Evolutionary conservation across 441 rosid genomes (phyloP), one percentile per base, ranked within the genome.

Genomic region (Geranium incanum): DNA sequence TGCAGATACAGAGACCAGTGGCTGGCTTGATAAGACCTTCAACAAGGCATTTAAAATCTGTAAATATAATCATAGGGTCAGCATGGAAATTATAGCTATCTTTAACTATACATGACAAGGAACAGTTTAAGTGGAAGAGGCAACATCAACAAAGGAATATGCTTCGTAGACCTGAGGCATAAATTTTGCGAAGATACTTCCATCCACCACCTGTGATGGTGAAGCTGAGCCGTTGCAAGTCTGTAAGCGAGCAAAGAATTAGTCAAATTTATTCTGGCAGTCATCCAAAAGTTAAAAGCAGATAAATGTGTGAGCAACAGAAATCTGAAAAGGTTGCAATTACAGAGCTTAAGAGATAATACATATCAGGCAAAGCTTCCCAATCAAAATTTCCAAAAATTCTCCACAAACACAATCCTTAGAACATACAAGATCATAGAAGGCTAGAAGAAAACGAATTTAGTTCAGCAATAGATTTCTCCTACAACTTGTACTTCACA

Each of bases 1-100:
- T 68, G 72, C 65, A 72, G 63, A 71, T 8, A 74, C 78, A 68
- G 85, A 68, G 18, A 43, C 70, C 41, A 82, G 78, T 48, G 85
- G 78, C 66, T 81, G 81, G 70, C 81, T 77, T 0, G 84, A 78
- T 73, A 86, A 72, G 81, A 81, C 74, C 75, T 77, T 85, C 79
- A 86, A 71, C 65, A 86, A 77, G 55, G 83, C 81, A 80, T 72
- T 75, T 37, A 87, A 66, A 68, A 82, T 77, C 88, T 86, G 86
- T 8, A 71, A 69, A 13, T 77, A 28, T 36, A 59, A 68, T 50
- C 50, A 39, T 12, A 72, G 55, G 62, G 66, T 71, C 60, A 68
- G 45, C 67, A 70, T 19, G 76, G 19, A 55, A 69, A 55, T 15
- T 60, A 63, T 62, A 18, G 68, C 66, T 36, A 18, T 3, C 66